Percentiles rank a stretch among this genome's conserved stretches.
phyloP scores from a whole-genome alignment of 768 basidiomycete genomes.

The Lactarius trivialis region DNA sequence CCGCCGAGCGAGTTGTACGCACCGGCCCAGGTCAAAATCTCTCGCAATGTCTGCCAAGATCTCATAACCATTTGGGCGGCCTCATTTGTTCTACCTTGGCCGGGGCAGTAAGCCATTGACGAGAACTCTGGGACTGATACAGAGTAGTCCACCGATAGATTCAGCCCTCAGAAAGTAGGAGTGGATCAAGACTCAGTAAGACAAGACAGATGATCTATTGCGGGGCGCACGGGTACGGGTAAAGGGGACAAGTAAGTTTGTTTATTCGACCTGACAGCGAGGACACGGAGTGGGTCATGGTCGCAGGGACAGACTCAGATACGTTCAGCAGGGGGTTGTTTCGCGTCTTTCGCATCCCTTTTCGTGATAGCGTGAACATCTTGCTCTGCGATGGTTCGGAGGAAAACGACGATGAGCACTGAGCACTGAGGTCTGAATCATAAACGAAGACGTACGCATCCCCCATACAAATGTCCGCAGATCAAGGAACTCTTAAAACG shows the following conservation, averaged over 20 bases:
- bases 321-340: constrained; percentile 28
- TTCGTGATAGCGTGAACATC: constrained; percentile 69
- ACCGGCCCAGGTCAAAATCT: neutral
- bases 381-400: constrained; percentile 49
- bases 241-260: neutral
- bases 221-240: neutral
- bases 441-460: constrained; percentile 54
- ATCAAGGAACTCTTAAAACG: constrained; percentile 64
- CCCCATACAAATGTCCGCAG: constrained; percentile 80
- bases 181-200: neutral
- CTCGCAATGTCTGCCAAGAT: neutral
- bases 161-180: neutral
- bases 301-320: constrained; percentile 8
- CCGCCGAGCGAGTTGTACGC: too few relatives aligned
- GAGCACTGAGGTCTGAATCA: neutral
- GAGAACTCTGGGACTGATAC: neutral
- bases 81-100: neutral
- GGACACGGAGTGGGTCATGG: neutral
- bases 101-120: neutral
- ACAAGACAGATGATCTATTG: neutral
- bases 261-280: neutral
- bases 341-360: constrained; percentile 56
- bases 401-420: neutral
- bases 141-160: neutral
- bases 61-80: neutral